phyloP scores from a whole-genome alignment of 345 rosid species.

The Citrus sinensis region DNA sequence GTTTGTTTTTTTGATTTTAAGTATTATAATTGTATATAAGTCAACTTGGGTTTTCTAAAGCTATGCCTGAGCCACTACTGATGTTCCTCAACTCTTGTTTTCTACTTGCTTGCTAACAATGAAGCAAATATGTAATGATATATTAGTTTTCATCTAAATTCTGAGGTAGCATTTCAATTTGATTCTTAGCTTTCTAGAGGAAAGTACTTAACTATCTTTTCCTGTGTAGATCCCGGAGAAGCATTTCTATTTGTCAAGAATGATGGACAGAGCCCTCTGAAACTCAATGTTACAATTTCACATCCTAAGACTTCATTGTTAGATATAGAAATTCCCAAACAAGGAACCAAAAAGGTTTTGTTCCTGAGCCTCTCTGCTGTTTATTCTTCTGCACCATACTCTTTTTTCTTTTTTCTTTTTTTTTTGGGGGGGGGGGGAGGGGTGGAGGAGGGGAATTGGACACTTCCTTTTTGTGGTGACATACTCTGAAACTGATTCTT shows the following conservation, averaged over 20 bases:
- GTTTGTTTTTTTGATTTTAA: neutral
- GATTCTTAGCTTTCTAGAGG: neutral
- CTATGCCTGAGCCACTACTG: neutral
- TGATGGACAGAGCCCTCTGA: slow-evolving; percentile 25
- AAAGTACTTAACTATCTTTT: neutral
- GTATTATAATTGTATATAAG: neutral
- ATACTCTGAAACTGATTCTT: neutral
- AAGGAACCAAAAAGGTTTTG: slow-evolving; percentile 26
- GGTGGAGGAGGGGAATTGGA: neutral
- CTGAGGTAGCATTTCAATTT: neutral
- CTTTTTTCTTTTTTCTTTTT: neutral
- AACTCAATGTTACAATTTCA: slow-evolving; percentile 17
- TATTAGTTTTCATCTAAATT: neutral
- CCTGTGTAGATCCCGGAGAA: slow-evolving; percentile 26
- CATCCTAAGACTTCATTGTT: neutral
- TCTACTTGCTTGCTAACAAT: neutral
- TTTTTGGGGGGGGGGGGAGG: too few relatives aligned
- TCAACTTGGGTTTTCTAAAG: neutral
- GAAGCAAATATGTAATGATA: neutral
- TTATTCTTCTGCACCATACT: neutral
- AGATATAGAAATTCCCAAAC: slow-evolving; percentile 11
- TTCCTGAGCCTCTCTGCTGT: neutral
- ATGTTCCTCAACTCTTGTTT: neutral
- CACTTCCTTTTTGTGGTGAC: neutral
- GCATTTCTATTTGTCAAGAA: slow-evolving; percentile 32